Evolutionary conservation across 306 rosid species (phyloP), one percentile per base, ranked within the genome.

Genomic region (Inga laurina): DNA sequence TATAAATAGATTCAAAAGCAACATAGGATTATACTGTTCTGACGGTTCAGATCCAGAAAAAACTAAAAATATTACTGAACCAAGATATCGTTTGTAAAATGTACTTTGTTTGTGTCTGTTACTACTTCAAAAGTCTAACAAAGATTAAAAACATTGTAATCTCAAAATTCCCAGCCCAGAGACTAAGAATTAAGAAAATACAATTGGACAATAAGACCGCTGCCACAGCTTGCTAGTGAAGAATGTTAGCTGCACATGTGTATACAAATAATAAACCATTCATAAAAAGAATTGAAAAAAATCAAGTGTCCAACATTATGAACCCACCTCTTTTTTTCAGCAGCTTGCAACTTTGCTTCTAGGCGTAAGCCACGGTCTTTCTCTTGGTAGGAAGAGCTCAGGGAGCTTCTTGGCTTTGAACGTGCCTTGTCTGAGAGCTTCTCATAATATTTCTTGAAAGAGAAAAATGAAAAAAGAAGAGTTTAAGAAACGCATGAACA

Each of bases 291-390:
- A 8, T 56, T 21, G 0, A 43, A 5, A 1, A 78, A 68, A 48
- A 43, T 8, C 6, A 61, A 75, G 21, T 70, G 62, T 64, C 48
- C n/a, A 71, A 8, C 56, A 18, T 45, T 32, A 21, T 32, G 27
- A 41, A 69, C 78, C 76, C 56, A 92, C 99, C 98, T 93, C 84
- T 96, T 96, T 89, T 88, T 95, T 78, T 93, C 94, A 74, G 99
- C 98, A 71, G 97, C 99, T 85, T 89, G 93, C 82, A 96, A 91
- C 84, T 92, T 96, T n/a, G 97, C 98, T 81, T 92, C 94, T 5
- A 94, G 92, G 62, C 98, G 91, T 92, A 91, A 96, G 24, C 88
- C 97, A 74, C 86, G 97, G 86, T 93, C 94, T 72, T 93, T 97
- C 72, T 90, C 97, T 34, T 87, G 86, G 34, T 92, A 89, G 52